Conservation (phyloP, 2,329 filamentous ascomycete genomes). For the Basipetospora chlamydospora region DNA sequence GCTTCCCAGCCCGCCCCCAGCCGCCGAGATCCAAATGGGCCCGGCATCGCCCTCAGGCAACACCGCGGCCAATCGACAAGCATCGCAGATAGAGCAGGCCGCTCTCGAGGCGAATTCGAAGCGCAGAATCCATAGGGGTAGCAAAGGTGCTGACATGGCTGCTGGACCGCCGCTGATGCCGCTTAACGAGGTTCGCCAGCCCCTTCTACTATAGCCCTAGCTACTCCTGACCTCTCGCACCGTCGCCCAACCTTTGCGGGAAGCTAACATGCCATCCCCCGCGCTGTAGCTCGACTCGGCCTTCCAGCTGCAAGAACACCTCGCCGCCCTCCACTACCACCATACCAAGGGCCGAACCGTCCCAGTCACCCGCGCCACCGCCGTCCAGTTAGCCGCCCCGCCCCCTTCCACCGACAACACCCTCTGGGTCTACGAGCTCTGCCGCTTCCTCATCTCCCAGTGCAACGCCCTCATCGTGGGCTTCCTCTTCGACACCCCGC, state of each 20-base stretch:
- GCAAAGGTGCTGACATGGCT: constrained; percentile 83
- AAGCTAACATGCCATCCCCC: no score
- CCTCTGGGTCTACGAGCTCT: constrained; percentile 95
- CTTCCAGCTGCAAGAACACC: constrained; percentile 93
- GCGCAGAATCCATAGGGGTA: constrained; percentile 81
- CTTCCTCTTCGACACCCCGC: constrained; percentile 79
- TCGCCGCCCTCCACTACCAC: constrained; percentile 79
- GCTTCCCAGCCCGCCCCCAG: constrained; percentile 84
- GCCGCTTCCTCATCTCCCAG: constrained; percentile 86
- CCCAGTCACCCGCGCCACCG: constrained; percentile 63
- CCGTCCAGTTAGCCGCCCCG: constrained; percentile 61
- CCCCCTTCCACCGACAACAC: constrained; percentile 72
- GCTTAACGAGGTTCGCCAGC: constrained; percentile 54
- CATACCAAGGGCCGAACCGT: constrained; percentile 54
- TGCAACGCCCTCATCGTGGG: constrained; percentile 86
- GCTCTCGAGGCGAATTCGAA: constrained; percentile 59
- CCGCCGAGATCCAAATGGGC: constrained; percentile 84
- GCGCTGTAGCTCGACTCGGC: constrained; percentile 74
- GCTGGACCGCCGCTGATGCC: constrained; percentile 80
- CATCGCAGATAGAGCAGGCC: constrained; percentile 46
- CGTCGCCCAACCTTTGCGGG: no score
- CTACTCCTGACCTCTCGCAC: no score
- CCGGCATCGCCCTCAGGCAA: constrained; percentile 57
- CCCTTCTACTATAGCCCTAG: neutral
- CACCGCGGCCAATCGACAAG: constrained; percentile 39